Evolutionary conservation across 192 early-diverging fungal species (phyloP).

Genomic region (Linnemannia exigua): DNA sequence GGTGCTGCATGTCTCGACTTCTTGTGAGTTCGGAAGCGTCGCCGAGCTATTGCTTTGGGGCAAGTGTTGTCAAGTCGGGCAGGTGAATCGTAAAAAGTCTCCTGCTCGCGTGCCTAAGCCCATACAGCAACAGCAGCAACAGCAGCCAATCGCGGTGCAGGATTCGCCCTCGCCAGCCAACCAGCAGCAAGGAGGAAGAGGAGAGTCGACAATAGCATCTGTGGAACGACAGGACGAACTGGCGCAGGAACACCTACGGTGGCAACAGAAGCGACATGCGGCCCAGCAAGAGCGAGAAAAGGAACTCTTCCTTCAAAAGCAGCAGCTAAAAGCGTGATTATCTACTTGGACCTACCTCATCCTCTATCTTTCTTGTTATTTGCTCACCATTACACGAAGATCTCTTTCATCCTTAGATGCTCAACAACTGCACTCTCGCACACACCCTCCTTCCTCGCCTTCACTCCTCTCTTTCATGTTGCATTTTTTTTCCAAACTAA

Average conservation of each 20-base stretch:
- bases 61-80: constrained; percentile 41
- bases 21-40: constrained; percentile 34
- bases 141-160: background rate
- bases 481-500: background rate
- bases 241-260: constrained; percentile 10
- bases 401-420: background rate
- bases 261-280: constrained; percentile 24
- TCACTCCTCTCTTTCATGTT: background rate
- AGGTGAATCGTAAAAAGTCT: background rate
- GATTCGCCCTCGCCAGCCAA: background rate
- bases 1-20: constrained; percentile 24
- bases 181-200: background rate
- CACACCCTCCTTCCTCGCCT: background rate
- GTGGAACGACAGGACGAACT: background rate
- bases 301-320: background rate
- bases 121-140: background rate
- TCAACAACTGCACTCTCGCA: background rate
- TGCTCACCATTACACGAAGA: too few relatives aligned
- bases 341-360: background rate
- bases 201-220: background rate
- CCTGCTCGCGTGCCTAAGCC: background rate
- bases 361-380: too few relatives aligned
- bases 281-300: constrained; percentile 7
- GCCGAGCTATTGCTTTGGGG: constrained; percentile 53
- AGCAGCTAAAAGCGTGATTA: background rate